These are phyloP conservation scores for Euphorbia celastroides DNA, from an alignment of 441 rosid species.

Conservation along the genomic window DNA sequence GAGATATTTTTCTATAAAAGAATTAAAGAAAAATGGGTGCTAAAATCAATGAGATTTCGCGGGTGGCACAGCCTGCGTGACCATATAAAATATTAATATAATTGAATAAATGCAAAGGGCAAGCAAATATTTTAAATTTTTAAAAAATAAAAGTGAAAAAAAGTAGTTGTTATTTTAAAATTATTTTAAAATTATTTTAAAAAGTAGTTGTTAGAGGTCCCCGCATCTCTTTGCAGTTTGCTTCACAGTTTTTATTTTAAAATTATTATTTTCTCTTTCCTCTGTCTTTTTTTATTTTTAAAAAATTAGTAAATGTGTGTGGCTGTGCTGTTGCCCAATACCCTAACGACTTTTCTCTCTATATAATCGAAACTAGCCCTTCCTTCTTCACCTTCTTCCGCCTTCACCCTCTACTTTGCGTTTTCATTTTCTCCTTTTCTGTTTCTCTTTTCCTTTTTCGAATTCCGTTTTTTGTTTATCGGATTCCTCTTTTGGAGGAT, in stretches of 20 bases:
- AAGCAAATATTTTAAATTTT: neutral
- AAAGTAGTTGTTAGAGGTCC: neutral
- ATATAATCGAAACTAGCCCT: constrained; percentile 1
- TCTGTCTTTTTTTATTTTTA: too few species aligned
- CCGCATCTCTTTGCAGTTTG: too few species aligned
- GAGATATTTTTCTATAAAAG: constrained; percentile 8
- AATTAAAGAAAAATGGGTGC: neutral
- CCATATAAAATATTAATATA: neutral
- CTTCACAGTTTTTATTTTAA: neutral
- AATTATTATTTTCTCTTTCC: too few species aligned
- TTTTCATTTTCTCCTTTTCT: too few species aligned
- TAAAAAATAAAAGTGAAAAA: too few species aligned
- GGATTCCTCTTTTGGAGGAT: too few species aligned
- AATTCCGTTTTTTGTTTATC: too few species aligned
- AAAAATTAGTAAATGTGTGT: neutral
- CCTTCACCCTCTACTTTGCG: too few species aligned
- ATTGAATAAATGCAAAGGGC: neutral
- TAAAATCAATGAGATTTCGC: constrained; percentile 11
- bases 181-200: too few species aligned
- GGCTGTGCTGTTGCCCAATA: constrained; percentile 18
- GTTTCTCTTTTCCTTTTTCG: too few species aligned
- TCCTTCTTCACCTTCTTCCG: too few species aligned
- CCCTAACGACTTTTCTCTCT: constrained; percentile 11
- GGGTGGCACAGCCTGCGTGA: constrained; percentile 24
- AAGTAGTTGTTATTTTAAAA: too few species aligned